Evolutionary conservation across 306 rosid genomes (phyloP), one percentile per base, ranked within the genome.

Genomic region (Aeschynomene evenia): DNA sequence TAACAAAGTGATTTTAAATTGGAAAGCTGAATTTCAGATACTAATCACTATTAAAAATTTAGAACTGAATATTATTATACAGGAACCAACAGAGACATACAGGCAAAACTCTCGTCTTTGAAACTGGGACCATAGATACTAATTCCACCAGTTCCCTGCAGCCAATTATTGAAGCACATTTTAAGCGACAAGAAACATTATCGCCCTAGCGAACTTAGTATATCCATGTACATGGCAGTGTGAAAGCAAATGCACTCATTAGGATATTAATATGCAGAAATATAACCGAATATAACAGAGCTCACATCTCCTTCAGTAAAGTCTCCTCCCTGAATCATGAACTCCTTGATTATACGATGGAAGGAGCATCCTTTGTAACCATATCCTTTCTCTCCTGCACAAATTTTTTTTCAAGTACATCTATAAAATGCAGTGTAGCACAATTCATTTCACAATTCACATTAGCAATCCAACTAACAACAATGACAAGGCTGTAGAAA

Each of bases 281-380:
- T 34, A 61, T 10, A 69, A 69, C 74, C 40, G 42, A 49, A 57
- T 11, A 71, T 21, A 52, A 71, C 37, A 66, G 55, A 22, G 42
- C 75, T 77, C 72, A 90, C 97, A 78, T 93, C 55, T 85, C 98
- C 98, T 26, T 86, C 77, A 13, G 94, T 88, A 81, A 93, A 93
- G 78, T 93, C 98, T 69, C 98, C 98, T 79, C 97, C 97, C 62
- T 93, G 98, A 81, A 93, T 88, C 98, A 93, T 93, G 77, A 93
- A 90, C 54, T 88, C 97, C 67, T 85, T 90, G 74, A 93, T 93
- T 70, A 88, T 83, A 59, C 97, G 96, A 80, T 90, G 97, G 86
- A 93, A 90, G 75, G 93, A 88, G 81, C 83, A 74, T 62, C 98
- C 98, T 80, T 90, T 88, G 84, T 85, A 93, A 57, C 97, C 97